A percentile compares a stretch with the other conserved stretches of the same genome.
phyloP scores from a whole-genome alignment of 2,329 filamentous ascomycete species.

The Fusarium torulosum region DNA sequence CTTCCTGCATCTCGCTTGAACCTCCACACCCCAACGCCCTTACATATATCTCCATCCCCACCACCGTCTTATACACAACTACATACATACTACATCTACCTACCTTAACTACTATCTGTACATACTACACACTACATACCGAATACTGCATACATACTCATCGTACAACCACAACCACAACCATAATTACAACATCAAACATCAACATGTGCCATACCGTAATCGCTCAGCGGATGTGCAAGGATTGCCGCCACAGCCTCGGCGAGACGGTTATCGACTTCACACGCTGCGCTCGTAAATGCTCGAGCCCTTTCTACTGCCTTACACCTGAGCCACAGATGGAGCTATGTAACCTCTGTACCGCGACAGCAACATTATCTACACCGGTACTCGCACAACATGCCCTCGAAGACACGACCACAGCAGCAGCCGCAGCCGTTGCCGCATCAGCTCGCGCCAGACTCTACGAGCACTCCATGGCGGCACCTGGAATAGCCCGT shows the following conservation, averaged over 20 bases:
- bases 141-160: background rate
- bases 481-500: constrained; percentile 23
- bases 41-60: constrained; percentile 8
- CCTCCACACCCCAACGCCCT: constrained; percentile 6
- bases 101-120: background rate
- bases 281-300: constrained; percentile 48
- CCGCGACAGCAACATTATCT: constrained; percentile 36
- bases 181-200: background rate
- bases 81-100: background rate
- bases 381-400: constrained; percentile 48
- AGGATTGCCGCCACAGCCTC: constrained; percentile 45
- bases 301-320: constrained; percentile 50
- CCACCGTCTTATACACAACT: background rate
- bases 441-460: constrained; percentile 25
- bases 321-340: constrained; percentile 47
- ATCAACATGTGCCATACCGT: constrained; percentile 50
- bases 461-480: constrained; percentile 39
- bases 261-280: constrained; percentile 51
- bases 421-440: constrained; percentile 19
- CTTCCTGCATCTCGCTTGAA: constrained; percentile 7
- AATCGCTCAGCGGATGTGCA: constrained; percentile 49
- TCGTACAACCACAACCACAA: constrained; percentile 25
- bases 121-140: constrained; percentile 10
- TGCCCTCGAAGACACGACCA: constrained; percentile 28
- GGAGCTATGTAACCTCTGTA: constrained; percentile 46